Evolutionary conservation across 176 grass and related monocot genomes (phyloP), one percentile per base, ranked within the genome.

Genomic region (Juncus effusus): DNA sequence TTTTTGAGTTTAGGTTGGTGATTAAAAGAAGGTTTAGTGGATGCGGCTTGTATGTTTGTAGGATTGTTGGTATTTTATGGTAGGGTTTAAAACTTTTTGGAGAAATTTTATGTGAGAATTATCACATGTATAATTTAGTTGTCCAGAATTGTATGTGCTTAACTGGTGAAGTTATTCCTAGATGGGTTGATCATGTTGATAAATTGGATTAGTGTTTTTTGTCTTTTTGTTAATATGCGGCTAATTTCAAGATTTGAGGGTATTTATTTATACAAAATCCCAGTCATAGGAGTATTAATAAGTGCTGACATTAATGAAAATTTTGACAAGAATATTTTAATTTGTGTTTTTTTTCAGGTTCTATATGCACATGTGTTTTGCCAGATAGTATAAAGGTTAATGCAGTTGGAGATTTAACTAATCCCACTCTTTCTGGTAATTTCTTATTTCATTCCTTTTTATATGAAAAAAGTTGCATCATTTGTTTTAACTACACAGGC

Each of bases 171-270:
- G 61, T 86, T 47, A 83, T 78, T 51, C 92, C 92, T 40, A 79
- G 87, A 64, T 96, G 92, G 92, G 92, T 96, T 42, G 91, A 96
- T 63, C 73, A 87, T 40, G 84, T 96, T 38, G 92, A 87, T 44
- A 88, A 75, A 88, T 79, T 96, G 78, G 92, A 87, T 96, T 69
- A 3, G 69, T 60, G 49, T 28, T 28, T 28, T 28, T 28, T 28
- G 19, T 28, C 19, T 28, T 28, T 28, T 28, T 28, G 19, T n/a
- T 14, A 59, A 11, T 59, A 16, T 14, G 14, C 54, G 13, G 38
- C 42, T 10, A 47, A 16, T 45, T 45, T 67, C 63, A 16, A 28
- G 19, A 5, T 47, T 47, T 47, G 4, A 47, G 44, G 44, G 44
- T 9, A 47, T 47, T 6, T 47, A 47, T 47, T 28, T 8, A 50